A percentile compares a stretch with the other conserved stretches of the same genome.
These are phyloP conservation scores for Actinidia chinensis DNA, from an alignment of 179 eudicot species.

Conservation along the genomic window DNA sequence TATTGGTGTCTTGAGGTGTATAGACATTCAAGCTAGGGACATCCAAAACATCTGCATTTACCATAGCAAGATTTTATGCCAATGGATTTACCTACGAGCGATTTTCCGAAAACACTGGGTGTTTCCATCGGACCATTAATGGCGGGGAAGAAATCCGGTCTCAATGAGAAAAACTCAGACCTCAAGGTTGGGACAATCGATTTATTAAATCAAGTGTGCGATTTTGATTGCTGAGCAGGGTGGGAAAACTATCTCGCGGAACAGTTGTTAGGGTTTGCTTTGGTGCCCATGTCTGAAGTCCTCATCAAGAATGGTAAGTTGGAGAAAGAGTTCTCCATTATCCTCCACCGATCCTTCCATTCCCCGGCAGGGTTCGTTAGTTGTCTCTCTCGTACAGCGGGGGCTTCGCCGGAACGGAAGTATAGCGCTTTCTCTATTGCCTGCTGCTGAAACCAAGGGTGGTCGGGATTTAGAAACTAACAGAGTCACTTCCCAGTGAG, in stretches of 20 bases:
- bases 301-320: constrained; percentile 53
- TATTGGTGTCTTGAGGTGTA: constrained; percentile 68
- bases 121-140: constrained; percentile 70
- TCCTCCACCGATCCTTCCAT: constrained; percentile 88
- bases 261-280: constrained; percentile 83
- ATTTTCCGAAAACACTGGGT: constrained; percentile 61
- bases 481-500: constrained; percentile 37
- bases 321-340: constrained; percentile 72
- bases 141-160: constrained; percentile 90
- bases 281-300: constrained; percentile 80
- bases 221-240: constrained; percentile 96
- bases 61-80: constrained; percentile 86
- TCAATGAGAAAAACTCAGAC: constrained; percentile 59
- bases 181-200: constrained; percentile 56
- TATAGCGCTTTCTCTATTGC: constrained; percentile 39
- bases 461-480: constrained; percentile 6
- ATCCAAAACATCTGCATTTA: constrained; percentile 89
- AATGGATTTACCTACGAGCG: constrained; percentile 74
- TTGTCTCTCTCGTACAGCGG: constrained; percentile 65
- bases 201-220: constrained; percentile 81
- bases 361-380: constrained; percentile 90
- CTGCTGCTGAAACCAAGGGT: neutral
- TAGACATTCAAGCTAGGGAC: constrained; percentile 73
- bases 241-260: constrained; percentile 87
- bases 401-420: constrained; percentile 68